Base-by-base conservation (phyloP, 768 basidiomycete species). In the Pholiota molesta region DNA sequence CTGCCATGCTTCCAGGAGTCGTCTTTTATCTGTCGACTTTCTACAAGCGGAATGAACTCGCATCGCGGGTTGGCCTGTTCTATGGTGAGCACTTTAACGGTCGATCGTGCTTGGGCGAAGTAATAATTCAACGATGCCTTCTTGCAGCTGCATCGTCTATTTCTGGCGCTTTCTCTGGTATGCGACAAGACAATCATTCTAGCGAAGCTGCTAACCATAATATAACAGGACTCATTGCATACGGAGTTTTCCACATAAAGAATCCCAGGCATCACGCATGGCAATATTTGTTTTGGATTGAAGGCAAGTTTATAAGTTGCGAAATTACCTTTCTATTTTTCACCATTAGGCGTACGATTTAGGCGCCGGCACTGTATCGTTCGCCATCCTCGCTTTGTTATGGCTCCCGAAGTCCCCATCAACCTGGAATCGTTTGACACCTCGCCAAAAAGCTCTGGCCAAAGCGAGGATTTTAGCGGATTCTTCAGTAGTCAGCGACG, bases 261-360 rank as follows among this genome's bases (percentile, higher is more conserved):
- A 69, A 74, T 58, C 59, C 74, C 3, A 76, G 73, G 19, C 77
- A 83, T 63, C 74, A 82, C 65, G 73, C 77, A 5, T 85, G 83
- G 83, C 81, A 83, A 68, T 83, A 77, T 62, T 65, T 83, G 28
- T 84, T 84, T 65, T 80, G 82, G 79, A 81, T 84, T 52, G 82
- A 83, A 75, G 83, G 82, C 72, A 57, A 4, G 55, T 37, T 42
- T 28, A n/a, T 52, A 51, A 28, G 31, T 9, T 52, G 19, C 14
- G 17, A 63, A 37, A 53, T n/a, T 29, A 10, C 13, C 28, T 11
- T 28, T 28, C 31, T 31, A 31, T 42, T 33, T 21, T 17, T 44
- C 16, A 17, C 11, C 21, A 26, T 47, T 7, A 21, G 9, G 14
- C n/a, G 28, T 4, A 35, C 29, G 33, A 21, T 31, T 26, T 61